phyloP scores from a whole-genome alignment of 495 filamentous ascomycete genomes.

The Schizothecium vesticola region DNA sequence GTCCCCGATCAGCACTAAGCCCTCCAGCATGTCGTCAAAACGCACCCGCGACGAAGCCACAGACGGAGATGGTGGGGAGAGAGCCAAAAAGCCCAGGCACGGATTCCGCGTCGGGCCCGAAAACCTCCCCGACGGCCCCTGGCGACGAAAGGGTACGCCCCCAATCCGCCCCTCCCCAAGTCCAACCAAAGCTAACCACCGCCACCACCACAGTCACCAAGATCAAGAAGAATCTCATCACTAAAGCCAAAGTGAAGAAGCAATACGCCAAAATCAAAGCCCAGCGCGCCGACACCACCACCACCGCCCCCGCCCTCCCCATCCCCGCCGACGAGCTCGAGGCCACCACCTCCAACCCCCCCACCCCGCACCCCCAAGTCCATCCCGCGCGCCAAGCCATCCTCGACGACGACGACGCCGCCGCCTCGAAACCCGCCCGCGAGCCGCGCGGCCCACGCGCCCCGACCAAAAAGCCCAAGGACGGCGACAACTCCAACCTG shows the following conservation, averaged over 20 bases:
- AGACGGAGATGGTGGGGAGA: not conserved
- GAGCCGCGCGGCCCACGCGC: constrained; percentile 23
- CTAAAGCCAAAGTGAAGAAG: constrained; percentile 92
- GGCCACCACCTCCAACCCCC: not conserved
- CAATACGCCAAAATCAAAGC: constrained; percentile 83
- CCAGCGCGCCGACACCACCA: constrained; percentile 25
- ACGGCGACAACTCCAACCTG: constrained; percentile 55
- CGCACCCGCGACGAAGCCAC: constrained; percentile 49
- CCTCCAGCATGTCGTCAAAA: constrained; percentile 57
- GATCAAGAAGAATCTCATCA: constrained; percentile 85
- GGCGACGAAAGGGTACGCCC: constrained; percentile 75
- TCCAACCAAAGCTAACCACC: constrained; percentile 11
- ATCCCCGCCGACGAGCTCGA: constrained; percentile 10
- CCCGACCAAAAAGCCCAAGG: constrained; percentile 52
- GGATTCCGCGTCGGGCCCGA: constrained; percentile 75
- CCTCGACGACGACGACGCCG: not conserved
- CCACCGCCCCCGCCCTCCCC: constrained; percentile 10
- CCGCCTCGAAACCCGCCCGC: not conserved
- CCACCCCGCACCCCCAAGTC: constrained; percentile 29
- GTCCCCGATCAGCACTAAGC: constrained; percentile 1
- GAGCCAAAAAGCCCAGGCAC: constrained; percentile 44
- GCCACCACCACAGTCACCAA: constrained; percentile 70
- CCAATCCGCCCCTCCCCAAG: not conserved
- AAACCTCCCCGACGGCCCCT: constrained; percentile 87
- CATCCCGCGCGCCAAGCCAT: constrained; percentile 68